These are phyloP conservation scores for Ceratobasidium sp. DNA, from an alignment of 1,284 basidiomycete genomes.

Conservation along the genomic window DNA sequence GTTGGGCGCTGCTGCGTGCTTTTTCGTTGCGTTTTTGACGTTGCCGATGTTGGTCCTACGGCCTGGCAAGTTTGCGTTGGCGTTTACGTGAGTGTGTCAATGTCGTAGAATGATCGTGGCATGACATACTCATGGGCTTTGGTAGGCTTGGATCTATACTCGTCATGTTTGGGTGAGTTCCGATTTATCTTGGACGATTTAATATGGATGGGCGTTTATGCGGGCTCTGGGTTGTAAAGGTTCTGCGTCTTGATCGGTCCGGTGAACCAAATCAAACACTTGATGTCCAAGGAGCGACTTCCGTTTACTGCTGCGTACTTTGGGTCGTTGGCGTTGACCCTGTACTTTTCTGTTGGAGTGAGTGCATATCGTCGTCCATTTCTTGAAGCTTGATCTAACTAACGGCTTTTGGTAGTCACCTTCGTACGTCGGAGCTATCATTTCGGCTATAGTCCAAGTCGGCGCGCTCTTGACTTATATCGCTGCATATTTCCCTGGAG, in stretches of 20 bases:
- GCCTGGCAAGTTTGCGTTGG: constrained; percentile 87
- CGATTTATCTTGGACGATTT: not conserved
- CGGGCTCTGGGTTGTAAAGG: constrained; percentile 54
- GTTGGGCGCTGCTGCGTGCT: constrained; percentile 90
- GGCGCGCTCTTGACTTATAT: constrained; percentile 85
- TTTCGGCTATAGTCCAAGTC: constrained; percentile 80
- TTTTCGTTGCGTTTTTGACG: constrained; percentile 93
- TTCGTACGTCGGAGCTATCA: constrained; percentile 83
- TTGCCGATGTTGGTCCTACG: constrained; percentile 83
- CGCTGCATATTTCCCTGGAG: constrained; percentile 91
- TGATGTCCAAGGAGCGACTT: constrained; percentile 82
- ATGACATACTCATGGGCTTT: no score
- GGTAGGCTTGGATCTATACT: constrained; percentile 78
- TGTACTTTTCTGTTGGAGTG: constrained; percentile 89
- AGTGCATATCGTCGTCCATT: constrained; percentile 46
- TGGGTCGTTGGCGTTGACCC: constrained; percentile 77
- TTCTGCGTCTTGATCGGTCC: constrained; percentile 87
- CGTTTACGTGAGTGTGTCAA: constrained; percentile 78
- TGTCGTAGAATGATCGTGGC: no score
- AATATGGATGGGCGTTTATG: not conserved
- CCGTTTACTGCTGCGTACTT: constrained; percentile 90
- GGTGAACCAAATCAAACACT: constrained; percentile 87
- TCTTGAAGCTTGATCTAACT: not conserved
- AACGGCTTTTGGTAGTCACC: constrained; percentile 59
- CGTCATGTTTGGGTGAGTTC: constrained; percentile 83